These are phyloP conservation scores for Trypanosoma grayi DNA, from an alignment of 208 protist genomes.

Conservation along the genomic window DNA sequence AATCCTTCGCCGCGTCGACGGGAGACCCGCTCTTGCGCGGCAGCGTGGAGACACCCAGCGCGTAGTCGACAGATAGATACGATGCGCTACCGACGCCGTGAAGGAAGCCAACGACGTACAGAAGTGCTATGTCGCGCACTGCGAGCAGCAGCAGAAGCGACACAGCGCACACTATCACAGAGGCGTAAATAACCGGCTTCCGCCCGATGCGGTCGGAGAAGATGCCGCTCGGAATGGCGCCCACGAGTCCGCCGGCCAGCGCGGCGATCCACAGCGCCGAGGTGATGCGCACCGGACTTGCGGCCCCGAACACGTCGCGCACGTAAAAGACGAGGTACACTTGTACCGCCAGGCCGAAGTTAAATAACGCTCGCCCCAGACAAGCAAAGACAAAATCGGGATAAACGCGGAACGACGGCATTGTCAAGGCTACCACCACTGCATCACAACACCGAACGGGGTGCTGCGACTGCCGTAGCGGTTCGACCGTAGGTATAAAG, in stretches of 20 bases:
- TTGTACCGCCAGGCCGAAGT: conserved; percentile 25
- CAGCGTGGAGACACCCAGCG: conserved; percentile 28
- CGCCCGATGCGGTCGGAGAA: conserved; percentile 31
- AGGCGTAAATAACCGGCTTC: conserved; percentile 30
- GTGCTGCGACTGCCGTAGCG: neutral
- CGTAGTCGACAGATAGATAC: conserved; percentile 38
- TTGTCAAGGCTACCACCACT: conserved; percentile 15
- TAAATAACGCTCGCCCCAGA: conserved; percentile 25
- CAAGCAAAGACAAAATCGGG: conserved; percentile 35
- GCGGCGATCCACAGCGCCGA: conserved; percentile 26
- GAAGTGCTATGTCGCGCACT: conserved; percentile 2
- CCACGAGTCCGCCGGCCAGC: conserved; percentile 21
- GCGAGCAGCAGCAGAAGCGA: conserved; percentile 24
- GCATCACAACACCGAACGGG: conserved; percentile 7
- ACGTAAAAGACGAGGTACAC: conserved; percentile 35
- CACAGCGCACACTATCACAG: conserved; percentile 14
- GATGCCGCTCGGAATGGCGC: conserved; percentile 26
- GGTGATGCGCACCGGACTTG: conserved; percentile 16
- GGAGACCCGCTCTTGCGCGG: conserved; percentile 18
- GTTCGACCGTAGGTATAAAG: conserved; percentile 15
- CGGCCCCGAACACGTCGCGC: conserved; percentile 20
- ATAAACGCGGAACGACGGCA: conserved; percentile 26
- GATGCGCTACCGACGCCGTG: conserved; percentile 32
- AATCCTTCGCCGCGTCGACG: conserved; percentile 38
- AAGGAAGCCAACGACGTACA: conserved; percentile 26